Conservation (phyloP, 192 early-diverging fungal genomes). For the Linnemannia elongata region DNA sequence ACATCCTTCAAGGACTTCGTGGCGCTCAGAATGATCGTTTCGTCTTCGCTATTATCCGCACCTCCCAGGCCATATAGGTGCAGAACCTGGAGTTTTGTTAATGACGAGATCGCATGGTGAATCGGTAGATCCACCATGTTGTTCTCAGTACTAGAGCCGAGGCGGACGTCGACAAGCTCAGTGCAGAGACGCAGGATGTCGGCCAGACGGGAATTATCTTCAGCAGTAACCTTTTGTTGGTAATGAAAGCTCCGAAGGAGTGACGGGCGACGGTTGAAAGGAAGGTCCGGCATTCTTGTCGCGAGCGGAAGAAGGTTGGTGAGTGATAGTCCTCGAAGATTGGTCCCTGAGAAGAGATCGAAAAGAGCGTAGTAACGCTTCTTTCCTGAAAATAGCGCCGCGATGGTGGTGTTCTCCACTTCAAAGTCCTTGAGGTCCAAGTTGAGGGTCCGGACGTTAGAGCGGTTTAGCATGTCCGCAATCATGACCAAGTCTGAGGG, state of each 20-base stretch:
- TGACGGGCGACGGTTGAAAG: background rate
- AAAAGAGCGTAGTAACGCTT: background rate
- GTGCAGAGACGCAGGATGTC: background rate
- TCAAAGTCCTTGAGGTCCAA: conserved; percentile 16
- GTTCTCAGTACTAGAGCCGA: background rate
- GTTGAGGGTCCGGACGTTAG: conserved; percentile 1
- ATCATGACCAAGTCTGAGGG: conserved; percentile 11
- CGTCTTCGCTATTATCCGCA: background rate
- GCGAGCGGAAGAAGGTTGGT: background rate
- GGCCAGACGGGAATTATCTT: background rate
- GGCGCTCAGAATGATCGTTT: background rate
- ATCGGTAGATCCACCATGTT: background rate
- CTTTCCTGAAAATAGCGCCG: conserved; percentile 2
- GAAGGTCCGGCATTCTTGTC: background rate
- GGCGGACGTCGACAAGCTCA: background rate
- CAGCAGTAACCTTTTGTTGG: background rate
- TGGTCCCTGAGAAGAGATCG: background rate
- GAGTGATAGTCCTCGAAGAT: background rate
- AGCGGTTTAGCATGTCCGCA: background rate
- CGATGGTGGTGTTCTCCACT: background rate
- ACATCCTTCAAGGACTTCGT: background rate
- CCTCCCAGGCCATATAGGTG: background rate
- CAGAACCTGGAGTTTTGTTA: background rate
- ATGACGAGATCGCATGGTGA: background rate
- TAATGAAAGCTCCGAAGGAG: background rate